These are phyloP conservation scores for Magnaporthiopsis poae DNA, from an alignment of 2,329 filamentous ascomycete species.

Conservation along the genomic window DNA sequence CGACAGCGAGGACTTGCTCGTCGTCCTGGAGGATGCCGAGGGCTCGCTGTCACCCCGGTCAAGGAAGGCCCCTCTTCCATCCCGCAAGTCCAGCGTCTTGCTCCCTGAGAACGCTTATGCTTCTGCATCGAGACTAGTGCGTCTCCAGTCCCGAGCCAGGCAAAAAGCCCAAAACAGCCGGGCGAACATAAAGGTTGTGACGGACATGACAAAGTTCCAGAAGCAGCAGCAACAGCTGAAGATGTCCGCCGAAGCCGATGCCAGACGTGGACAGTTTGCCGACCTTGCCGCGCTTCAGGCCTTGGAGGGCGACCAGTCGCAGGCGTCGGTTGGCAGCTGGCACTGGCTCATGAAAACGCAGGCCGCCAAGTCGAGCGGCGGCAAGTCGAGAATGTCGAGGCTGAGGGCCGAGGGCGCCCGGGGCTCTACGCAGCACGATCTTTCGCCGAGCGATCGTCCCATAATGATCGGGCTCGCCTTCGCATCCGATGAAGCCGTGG, in stretches of 20 bases:
- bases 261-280: constrained; percentile 38
- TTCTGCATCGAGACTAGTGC: constrained; percentile 27
- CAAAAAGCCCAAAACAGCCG: constrained; percentile 52
- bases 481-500: constrained; percentile 40
- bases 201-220: constrained; percentile 51
- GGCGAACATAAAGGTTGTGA: constrained; percentile 59
- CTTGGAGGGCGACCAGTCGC: constrained; percentile 45
- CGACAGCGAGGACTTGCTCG: constrained; percentile 24
- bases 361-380: constrained; percentile 19
- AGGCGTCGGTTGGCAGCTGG: constrained; percentile 46
- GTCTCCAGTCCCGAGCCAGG: constrained; percentile 48
- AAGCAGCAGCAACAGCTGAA: constrained; percentile 29
- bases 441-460: constrained; percentile 60
- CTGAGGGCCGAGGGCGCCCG: constrained; percentile 18
- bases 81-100: constrained; percentile 13
- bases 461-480: constrained; percentile 65
- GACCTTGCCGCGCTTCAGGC: constrained; percentile 51
- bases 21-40: constrained; percentile 11
- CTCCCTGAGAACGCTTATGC: constrained; percentile 24
- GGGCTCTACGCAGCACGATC: constrained; percentile 27
- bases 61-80: constrained; percentile 5
- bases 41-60: constrained; percentile 7
- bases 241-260: constrained; percentile 15
- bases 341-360: constrained; percentile 41
- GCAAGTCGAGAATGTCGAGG: constrained; percentile 16